Conservation (phyloP, 345 rosid genomes). For the Clarkia xantiana region DNA sequence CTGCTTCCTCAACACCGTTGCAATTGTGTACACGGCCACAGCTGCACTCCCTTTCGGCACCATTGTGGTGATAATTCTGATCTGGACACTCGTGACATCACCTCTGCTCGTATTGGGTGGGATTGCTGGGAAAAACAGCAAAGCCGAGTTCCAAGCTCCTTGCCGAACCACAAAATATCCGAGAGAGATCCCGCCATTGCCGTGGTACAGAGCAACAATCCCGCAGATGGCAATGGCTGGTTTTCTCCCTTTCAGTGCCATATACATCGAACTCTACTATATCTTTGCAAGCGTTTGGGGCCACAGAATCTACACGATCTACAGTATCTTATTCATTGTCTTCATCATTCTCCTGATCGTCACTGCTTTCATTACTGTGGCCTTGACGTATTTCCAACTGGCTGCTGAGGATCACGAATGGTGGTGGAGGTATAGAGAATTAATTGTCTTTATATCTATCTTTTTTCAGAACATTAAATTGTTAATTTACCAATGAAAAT, state of each 20-base stretch:
- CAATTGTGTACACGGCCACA: constrained; percentile 33
- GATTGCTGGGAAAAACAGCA: constrained; percentile 48
- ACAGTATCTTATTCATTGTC: constrained; percentile 42
- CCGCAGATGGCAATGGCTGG: constrained; percentile 64
- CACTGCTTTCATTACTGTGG: constrained; percentile 46
- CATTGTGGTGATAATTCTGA: constrained; percentile 37
- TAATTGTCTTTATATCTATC: not conserved
- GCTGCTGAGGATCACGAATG: constrained; percentile 50
- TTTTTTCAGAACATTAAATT: not conserved
- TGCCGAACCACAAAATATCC: constrained; percentile 48
- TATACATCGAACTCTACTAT: constrained; percentile 43
- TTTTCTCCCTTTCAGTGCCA: constrained; percentile 45
- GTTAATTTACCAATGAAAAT: not conserved
- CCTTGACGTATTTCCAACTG: constrained; percentile 44
- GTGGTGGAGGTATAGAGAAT: constrained; percentile 40
- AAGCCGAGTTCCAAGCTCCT: constrained; percentile 51
- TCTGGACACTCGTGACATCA: constrained; percentile 40
- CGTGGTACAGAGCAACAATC: constrained; percentile 33
- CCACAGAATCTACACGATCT: constrained; percentile 47
- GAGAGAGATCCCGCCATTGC: constrained; percentile 38
- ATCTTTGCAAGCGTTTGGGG: constrained; percentile 53
- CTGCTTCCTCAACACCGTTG: constrained; percentile 44
- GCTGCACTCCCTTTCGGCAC: constrained; percentile 45
- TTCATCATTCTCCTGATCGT: constrained; percentile 44
- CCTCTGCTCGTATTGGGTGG: constrained; percentile 40